Evolutionary conservation across 371 early-diverging fungal genomes (phyloP).

Genomic region (Parasitella parasitica): DNA sequence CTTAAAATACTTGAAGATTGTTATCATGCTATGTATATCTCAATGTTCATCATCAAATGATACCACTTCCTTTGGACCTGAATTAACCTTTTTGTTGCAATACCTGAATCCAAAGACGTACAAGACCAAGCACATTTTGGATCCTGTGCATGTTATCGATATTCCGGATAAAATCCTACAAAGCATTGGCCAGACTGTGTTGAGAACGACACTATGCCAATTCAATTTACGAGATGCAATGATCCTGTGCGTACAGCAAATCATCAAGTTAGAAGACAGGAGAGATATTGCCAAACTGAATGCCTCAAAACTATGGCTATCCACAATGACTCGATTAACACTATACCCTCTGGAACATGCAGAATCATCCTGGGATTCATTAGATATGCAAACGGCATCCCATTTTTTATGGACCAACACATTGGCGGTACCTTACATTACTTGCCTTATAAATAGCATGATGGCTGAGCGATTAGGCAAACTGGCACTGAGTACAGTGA

Average conservation of each 20-base stretch:
- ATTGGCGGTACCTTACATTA: slow-evolving; percentile 24
- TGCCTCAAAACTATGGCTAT: slow-evolving; percentile 51
- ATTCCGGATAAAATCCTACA: slow-evolving; percentile 14
- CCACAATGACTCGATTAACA: slow-evolving; percentile 51
- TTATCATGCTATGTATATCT: slow-evolving; percentile 29
- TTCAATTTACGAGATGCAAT: slow-evolving; percentile 37
- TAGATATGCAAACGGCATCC: slow-evolving; percentile 13
- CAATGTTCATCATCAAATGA: slow-evolving; percentile 18
- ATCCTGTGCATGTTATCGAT: slow-evolving; percentile 16
- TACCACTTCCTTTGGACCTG: slow-evolving; percentile 42
- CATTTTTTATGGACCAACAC: slow-evolving; percentile 25
- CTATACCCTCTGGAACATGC: slow-evolving; percentile 47
- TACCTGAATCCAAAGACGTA: slow-evolving; percentile 54
- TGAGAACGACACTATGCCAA: slow-evolving; percentile 16
- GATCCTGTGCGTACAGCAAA: slow-evolving; percentile 29
- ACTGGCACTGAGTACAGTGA: slow-evolving; percentile 6
- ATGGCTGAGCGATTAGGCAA: slow-evolving; percentile 21
- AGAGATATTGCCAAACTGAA: slow-evolving; percentile 37
- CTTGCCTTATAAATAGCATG: slow-evolving; percentile 15
- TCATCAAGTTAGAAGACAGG: slow-evolving; percentile 42
- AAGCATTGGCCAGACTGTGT: slow-evolving; percentile 8
- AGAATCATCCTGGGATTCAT: slow-evolving; percentile 19
- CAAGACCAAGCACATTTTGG: slow-evolving; percentile 19
- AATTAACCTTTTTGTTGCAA: slow-evolving; percentile 49
- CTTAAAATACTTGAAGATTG: slow-evolving; percentile 14